phyloP scores from a whole-genome alignment of 2,329 filamentous ascomycete genomes.

The Leptographium lundbergii region DNA sequence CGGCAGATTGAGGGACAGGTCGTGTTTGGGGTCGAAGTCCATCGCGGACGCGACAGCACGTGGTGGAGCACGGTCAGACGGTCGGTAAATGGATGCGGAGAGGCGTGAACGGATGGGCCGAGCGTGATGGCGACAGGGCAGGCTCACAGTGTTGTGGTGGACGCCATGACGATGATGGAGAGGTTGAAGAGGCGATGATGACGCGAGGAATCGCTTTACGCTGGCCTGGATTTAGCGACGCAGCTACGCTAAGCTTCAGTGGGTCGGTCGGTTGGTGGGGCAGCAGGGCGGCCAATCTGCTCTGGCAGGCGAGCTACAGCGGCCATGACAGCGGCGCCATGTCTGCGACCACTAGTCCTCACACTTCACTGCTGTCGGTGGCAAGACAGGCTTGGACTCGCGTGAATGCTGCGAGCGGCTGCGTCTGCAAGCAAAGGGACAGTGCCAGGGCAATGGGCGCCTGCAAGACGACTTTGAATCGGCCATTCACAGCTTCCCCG shows the following conservation, averaged over 20 bases:
- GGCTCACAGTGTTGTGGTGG: neutral
- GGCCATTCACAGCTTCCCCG: too few relatives aligned
- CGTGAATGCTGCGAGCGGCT: too few relatives aligned
- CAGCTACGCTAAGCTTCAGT: neutral
- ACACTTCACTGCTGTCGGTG: too few relatives aligned
- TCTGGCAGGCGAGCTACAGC: too few relatives aligned
- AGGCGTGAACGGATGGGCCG: neutral
- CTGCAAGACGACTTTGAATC: too few relatives aligned
- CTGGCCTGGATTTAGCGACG: neutral
- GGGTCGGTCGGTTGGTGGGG: neutral
- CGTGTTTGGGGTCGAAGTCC: constrained; percentile 10
- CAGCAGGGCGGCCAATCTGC: neutral
- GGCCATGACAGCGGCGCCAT: too few relatives aligned
- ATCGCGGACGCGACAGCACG: neutral
- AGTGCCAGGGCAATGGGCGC: too few relatives aligned
- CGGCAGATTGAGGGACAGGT: constrained; percentile 9
- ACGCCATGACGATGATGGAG: neutral
- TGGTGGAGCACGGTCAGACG: neutral
- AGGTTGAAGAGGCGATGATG: neutral
- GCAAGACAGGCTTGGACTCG: too few relatives aligned
- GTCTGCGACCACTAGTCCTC: too few relatives aligned
- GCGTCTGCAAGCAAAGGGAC: too few relatives aligned
- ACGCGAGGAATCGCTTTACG: neutral
- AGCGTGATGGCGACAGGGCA: neutral
- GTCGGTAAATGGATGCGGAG: neutral